Conservation (phyloP, 331 rosid genomes). For the Malus hybrid region DNA sequence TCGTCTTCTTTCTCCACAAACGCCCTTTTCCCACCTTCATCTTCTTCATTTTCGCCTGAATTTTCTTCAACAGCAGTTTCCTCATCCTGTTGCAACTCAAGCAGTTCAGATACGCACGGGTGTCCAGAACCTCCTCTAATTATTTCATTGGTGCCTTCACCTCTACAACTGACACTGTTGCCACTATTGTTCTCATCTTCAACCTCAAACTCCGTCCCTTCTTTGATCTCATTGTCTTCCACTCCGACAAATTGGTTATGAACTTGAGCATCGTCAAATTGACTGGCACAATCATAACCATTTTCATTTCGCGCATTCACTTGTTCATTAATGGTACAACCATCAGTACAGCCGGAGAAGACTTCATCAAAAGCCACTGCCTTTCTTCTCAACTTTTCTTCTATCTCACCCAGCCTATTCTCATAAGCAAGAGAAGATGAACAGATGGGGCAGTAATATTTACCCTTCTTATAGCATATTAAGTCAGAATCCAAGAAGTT, state of each 20-base stretch:
- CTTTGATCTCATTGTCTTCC: no score
- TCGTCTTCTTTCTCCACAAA: background rate
- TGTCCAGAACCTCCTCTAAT: no score
- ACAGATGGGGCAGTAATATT: conserved; percentile 65
- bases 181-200: background rate
- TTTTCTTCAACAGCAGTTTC: no score
- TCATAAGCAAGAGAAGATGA: conserved; percentile 40
- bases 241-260: no score
- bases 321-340: no score
- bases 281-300: no score
- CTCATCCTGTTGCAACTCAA: no score
- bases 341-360: no score
- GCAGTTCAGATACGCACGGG: no score
- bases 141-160: background rate
- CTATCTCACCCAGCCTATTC: conserved; percentile 8
- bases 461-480: conserved; percentile 27
- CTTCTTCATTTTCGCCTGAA: background rate
- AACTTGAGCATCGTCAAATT: no score
- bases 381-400: background rate
- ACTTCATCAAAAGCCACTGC: no score
- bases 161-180: background rate
- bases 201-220: background rate
- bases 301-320: no score
- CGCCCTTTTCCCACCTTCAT: background rate
- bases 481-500: conserved; percentile 38